Conservation (phyloP, 176 grass and related monocot genomes). For the Hordeum marinum region DNA sequence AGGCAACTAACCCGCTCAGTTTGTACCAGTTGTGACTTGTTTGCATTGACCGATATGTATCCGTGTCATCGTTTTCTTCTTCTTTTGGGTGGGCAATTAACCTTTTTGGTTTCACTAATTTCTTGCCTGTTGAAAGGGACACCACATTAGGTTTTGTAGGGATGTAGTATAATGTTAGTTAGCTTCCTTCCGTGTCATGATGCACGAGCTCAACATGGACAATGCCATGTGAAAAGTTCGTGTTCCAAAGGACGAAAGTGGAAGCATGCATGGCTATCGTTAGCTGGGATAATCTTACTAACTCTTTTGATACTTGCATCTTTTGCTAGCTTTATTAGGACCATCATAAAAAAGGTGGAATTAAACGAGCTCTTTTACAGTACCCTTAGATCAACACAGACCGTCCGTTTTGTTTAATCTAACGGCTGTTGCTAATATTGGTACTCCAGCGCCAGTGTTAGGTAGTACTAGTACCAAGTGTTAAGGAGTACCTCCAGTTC, state of each 20-base stretch:
- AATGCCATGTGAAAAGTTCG: conserved; percentile 1
- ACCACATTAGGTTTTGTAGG: not conserved
- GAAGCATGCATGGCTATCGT: not conserved
- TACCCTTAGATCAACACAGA: too few species aligned
- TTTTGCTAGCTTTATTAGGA: not conserved
- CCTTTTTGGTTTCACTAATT: not conserved
- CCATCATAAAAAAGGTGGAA: not conserved
- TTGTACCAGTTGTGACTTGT: not conserved
- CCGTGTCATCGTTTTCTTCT: not conserved
- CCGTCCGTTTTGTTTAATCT: too few species aligned
- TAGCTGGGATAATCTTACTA: not conserved
- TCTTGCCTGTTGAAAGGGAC: not conserved
- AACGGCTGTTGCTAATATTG: too few species aligned
- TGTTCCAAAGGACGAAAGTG: not conserved
- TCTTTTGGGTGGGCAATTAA: not conserved
- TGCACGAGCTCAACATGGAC: conserved; percentile 13
- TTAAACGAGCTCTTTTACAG: not conserved
- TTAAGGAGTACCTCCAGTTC: too few species aligned
- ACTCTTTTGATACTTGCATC: not conserved
- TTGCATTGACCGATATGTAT: not conserved
- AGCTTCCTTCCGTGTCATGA: not conserved
- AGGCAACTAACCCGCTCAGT: not conserved
- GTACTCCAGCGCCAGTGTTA: too few species aligned
- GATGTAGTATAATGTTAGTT: not conserved
- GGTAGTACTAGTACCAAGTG: too few species aligned